Evolutionary conservation across 352 stramenopile species (phyloP), one percentile per base, ranked within the genome.

Genomic region (Phytophthora foliorum): DNA sequence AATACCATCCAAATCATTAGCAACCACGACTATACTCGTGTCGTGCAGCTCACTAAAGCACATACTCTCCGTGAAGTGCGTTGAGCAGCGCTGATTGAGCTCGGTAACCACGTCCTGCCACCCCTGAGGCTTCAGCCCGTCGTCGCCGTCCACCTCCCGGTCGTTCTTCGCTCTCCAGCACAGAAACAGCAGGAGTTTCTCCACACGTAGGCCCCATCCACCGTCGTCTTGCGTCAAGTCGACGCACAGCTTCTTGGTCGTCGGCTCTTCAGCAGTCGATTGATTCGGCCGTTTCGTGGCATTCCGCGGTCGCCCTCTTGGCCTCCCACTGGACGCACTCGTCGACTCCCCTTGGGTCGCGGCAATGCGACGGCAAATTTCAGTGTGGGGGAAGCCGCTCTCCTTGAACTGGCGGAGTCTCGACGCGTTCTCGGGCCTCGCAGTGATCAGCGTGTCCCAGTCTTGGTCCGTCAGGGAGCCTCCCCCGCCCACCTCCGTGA

Each of bases 181-280:
- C 44, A 78, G 32, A 21, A 74, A 78, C 19, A 78, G 22, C 44
- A 78, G 50, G 32, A 81, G 45, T n/a, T 72, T 73, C 25, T 78
- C 64, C 48, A 68, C 58, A 10, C 45, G 31, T n/a, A 60, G 32
- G 19, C 39, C 24, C 67, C 67, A 74, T 27, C 17, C 67, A 0
- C n/a, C 29, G 16, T 16, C 27, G 0, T 60, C 17, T 3, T 36
- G 10, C 22, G 6, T 2, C 19, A 21, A 27, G 3, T 56, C 67
- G 24, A 50, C 17, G n/a, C 68, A 55, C 17, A 25, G 31, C 39
- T 64, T 74, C 42, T 78, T 75, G 13, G 24, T 7, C 32, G 59
- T 32, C 4, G 57, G 49, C 14, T 41, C 29, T 7, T 25, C 60
- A 53, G 21, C 25, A 6, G 38, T 17, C 19, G 60, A 48, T 1